A percentile compares a stretch with the other conserved stretches of the same genome.
Evolutionary conservation across 768 basidiomycete species (phyloP).

Genomic region (Leccinum arenicola): DNA sequence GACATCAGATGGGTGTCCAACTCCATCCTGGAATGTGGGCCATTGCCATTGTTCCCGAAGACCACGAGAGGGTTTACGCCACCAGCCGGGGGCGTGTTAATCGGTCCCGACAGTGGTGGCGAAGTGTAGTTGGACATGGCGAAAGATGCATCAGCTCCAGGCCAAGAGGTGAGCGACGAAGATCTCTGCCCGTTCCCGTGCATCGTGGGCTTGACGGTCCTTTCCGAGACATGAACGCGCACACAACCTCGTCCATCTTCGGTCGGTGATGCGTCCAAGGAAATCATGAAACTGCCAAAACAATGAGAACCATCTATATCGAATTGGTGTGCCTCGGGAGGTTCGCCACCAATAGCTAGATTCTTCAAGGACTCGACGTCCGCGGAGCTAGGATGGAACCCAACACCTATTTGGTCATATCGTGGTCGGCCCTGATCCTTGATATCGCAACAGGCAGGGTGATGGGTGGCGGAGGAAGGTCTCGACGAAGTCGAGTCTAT

Average conservation of each 20-base stretch:
- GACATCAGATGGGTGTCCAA: constrained; percentile 24
- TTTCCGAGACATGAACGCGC: constrained; percentile 61
- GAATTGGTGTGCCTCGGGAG: constrained; percentile 49
- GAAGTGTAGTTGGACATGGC: constrained; percentile 22
- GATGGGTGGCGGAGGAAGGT: constrained; percentile 39
- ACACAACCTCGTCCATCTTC: constrained; percentile 74
- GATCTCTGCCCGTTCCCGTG: constrained; percentile 17
- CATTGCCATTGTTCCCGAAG: constrained; percentile 54
- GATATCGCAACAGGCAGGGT: constrained; percentile 42
- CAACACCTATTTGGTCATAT: constrained; percentile 30
- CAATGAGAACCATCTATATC: constrained; percentile 44
- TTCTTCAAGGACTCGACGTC: constrained; percentile 32
- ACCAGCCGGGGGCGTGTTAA: constrained; percentile 35
- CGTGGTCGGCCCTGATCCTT: constrained; percentile 57
- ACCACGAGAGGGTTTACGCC: constrained; percentile 42
- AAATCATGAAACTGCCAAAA: constrained; percentile 64
- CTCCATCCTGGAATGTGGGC: constrained; percentile 21
- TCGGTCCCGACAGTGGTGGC: constrained; percentile 39
- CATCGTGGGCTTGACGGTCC: constrained; percentile 21
- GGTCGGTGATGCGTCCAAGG: constrained; percentile 63
- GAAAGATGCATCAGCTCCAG: constrained; percentile 18
- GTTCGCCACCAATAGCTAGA: constrained; percentile 31
- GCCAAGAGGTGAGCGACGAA: constrained; percentile 27
- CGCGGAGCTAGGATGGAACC: constrained; percentile 50
- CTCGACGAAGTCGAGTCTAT: constrained; percentile 36